Percentiles rank a stretch among this genome's conserved stretches.
Evolutionary conservation across 192 early-diverging fungal genomes (phyloP).

Genomic region (Cetraspora pellucida): DNA sequence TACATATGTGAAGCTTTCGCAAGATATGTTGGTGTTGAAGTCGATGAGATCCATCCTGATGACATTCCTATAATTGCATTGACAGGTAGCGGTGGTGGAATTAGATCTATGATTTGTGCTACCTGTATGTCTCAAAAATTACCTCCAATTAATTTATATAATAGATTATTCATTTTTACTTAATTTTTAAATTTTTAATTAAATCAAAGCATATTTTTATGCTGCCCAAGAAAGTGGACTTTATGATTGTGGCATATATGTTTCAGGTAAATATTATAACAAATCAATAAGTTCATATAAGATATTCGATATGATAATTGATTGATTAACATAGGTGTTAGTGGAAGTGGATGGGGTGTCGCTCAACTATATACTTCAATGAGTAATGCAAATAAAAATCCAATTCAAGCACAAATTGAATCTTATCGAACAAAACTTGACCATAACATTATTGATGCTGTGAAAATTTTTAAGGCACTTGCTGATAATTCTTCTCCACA

Average conservation of each 20-base stretch:
- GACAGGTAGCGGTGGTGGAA: slow-evolving; percentile 75
- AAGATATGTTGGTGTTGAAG: slow-evolving; percentile 70
- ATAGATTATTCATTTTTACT: too few relatives aligned
- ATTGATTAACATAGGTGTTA: too few relatives aligned
- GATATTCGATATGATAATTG: too few relatives aligned
- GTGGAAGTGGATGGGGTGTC: slow-evolving; percentile 64
- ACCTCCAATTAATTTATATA: too few relatives aligned
- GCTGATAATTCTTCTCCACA: slow-evolving; percentile 36
- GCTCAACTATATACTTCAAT: slow-evolving; percentile 37
- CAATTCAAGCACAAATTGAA: slow-evolving; percentile 38
- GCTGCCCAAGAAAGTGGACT: slow-evolving; percentile 67
- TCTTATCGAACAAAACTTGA: slow-evolving; percentile 40
- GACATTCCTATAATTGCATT: slow-evolving; percentile 74
- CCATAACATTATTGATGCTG: slow-evolving; percentile 36
- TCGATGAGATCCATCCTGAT: slow-evolving; percentile 55
- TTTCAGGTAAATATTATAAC: slow-evolving; percentile 54
- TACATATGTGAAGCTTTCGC: slow-evolving; percentile 58
- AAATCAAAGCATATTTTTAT: slow-evolving; percentile 65
- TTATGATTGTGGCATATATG: slow-evolving; percentile 73
- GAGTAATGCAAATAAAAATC: neutral
- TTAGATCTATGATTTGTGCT: slow-evolving; percentile 74
- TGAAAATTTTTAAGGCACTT: slow-evolving; percentile 38
- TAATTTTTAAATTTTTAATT: too few relatives aligned
- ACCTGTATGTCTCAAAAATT: slow-evolving; percentile 42
- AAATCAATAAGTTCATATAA: too few relatives aligned